phyloP scores from a whole-genome alignment of 2,329 filamentous ascomycete species.

The Cyclaneusma minus region DNA sequence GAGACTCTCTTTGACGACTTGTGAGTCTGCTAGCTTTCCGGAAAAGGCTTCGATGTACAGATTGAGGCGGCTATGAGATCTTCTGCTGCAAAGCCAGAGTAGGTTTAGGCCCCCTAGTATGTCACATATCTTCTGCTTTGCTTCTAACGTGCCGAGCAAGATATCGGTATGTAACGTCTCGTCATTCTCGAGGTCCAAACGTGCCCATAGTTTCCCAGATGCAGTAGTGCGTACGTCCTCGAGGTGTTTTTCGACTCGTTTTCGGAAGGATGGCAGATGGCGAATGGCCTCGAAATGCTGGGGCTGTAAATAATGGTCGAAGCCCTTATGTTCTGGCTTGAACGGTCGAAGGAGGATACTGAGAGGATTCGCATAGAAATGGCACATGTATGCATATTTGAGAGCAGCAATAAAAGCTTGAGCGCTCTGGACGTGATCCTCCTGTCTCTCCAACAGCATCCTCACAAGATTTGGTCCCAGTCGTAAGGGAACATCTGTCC shows the following conservation, averaged over 20 bases:
- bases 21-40: conserved; percentile 33
- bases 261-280: conserved; percentile 52
- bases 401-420: conserved; percentile 56
- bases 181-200: conserved; percentile 18
- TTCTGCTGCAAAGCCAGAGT: neutral
- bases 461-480: conserved; percentile 49
- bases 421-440: conserved; percentile 62
- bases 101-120: neutral
- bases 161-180: neutral
- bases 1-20: conserved; percentile 28
- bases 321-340: conserved; percentile 14
- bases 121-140: neutral
- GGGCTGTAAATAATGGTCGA: conserved; percentile 26
- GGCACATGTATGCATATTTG: conserved; percentile 76
- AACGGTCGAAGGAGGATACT: conserved; percentile 40
- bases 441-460: conserved; percentile 54
- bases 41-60: conserved; percentile 47
- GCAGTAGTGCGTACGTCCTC: conserved; percentile 24
- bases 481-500: conserved; percentile 37
- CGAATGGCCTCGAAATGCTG: conserved; percentile 54
- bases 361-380: conserved; percentile 66
- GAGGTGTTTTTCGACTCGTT: conserved; percentile 31
- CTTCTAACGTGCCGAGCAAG: conserved; percentile 1
- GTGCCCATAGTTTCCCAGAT: conserved; percentile 1
- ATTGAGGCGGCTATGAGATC: conserved; percentile 18